Conservation (phyloP, 2,329 filamentous ascomycete species). For the Talaromyces sp. region DNA sequence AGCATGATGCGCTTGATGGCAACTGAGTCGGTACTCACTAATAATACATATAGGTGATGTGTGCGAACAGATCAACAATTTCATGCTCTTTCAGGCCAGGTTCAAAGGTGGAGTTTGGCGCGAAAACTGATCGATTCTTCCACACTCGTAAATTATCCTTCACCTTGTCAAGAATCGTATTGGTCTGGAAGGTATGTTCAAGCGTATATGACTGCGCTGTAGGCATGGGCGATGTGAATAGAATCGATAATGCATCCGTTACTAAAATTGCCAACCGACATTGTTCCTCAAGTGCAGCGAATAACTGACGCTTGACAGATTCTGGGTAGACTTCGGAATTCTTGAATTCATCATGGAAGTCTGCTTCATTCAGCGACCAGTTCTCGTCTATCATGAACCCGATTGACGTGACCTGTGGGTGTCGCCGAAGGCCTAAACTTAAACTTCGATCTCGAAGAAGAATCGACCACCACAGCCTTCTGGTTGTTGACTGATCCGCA, state of each 20-base stretch:
- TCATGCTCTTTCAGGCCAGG: background rate
- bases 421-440: conserved; percentile 49
- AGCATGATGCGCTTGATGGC: too few relatives aligned
- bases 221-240: background rate
- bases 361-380: background rate
- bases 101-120: background rate
- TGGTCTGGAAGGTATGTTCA: background rate
- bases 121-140: background rate
- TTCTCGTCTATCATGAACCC: conserved; percentile 44
- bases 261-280: background rate
- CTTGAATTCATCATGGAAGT: background rate
- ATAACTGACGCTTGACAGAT: background rate
- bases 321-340: background rate
- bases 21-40: background rate
- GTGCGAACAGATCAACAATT: background rate
- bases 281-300: background rate
- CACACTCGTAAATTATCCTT: background rate
- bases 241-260: background rate
- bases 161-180: background rate
- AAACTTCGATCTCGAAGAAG: conserved; percentile 52
- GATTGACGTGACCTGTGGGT: conserved; percentile 48
- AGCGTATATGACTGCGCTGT: background rate
- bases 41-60: background rate
- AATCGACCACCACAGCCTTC: conserved; percentile 56
- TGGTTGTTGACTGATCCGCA: conserved; percentile 39